Conservation (phyloP, 495 filamentous ascomycete species). For the Neurospora africana region DNA sequence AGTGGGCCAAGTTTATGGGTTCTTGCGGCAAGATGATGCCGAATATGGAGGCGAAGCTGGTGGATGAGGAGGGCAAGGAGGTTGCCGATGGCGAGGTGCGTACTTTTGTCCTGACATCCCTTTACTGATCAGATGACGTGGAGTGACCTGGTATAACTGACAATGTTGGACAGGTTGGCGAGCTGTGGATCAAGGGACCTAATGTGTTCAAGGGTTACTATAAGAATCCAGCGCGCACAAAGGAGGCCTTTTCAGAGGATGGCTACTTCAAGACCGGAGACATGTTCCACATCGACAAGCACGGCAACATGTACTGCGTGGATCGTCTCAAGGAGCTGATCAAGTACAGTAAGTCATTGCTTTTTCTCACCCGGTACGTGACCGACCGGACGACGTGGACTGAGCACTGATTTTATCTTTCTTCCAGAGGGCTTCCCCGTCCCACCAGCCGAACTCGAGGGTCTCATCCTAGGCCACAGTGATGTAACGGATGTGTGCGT, state of each 20-base stretch:
- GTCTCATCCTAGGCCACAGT: slow-evolving; percentile 57
- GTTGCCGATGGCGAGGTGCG: slow-evolving; percentile 37
- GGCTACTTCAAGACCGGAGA: slow-evolving; percentile 85
- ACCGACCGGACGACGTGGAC: not conserved
- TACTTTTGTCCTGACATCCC: not conserved
- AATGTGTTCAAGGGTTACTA: slow-evolving; percentile 71
- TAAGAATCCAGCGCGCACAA: slow-evolving; percentile 56
- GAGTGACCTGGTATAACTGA: not conserved
- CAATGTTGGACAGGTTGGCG: slow-evolving; percentile 37
- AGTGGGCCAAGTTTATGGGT: slow-evolving; percentile 70
- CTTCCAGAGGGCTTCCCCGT: slow-evolving; percentile 68
- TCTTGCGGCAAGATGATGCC: slow-evolving; percentile 72
- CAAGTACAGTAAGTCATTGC: slow-evolving; percentile 51
- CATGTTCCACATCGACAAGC: slow-evolving; percentile 46
- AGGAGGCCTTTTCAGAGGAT: slow-evolving; percentile 53
- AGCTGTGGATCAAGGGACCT: slow-evolving; percentile 70
- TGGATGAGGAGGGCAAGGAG: slow-evolving; percentile 51
- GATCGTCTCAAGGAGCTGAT: slow-evolving; percentile 88
- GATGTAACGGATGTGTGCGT: slow-evolving; percentile 79
- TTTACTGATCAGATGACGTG: not conserved
- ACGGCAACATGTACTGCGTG: slow-evolving; percentile 51
- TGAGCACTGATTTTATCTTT: not conserved
- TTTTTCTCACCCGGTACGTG: not conserved
- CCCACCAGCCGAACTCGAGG: slow-evolving; percentile 78
- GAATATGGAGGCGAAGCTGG: slow-evolving; percentile 76